These are phyloP conservation scores for Nakazawaea ambrosiae DNA, from an alignment of 805 yeast genomes.

Conservation along the genomic window DNA sequence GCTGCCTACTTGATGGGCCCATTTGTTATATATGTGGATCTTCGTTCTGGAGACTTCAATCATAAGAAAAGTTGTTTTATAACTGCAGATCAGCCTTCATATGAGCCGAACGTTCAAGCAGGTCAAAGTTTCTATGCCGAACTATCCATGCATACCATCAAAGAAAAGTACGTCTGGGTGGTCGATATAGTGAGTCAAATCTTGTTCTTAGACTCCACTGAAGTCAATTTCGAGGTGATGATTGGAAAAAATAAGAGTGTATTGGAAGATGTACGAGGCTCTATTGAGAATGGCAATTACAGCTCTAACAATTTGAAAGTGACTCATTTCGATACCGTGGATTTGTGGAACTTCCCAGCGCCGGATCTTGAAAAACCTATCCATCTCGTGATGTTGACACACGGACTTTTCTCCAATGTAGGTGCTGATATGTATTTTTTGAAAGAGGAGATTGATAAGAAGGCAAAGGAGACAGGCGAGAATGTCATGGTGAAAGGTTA, in stretches of 20 bases:
- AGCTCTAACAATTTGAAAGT: constrained; percentile 34
- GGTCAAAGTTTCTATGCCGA: constrained; percentile 58
- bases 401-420: constrained; percentile 86
- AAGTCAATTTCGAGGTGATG: constrained; percentile 57
- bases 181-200: constrained; percentile 79
- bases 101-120: constrained; percentile 65
- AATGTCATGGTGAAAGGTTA: constrained; percentile 80
- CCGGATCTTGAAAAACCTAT: constrained; percentile 45
- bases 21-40: constrained; percentile 75
- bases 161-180: constrained; percentile 59
- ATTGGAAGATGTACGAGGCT: constrained; percentile 12
- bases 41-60: constrained; percentile 59
- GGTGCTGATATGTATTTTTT: constrained; percentile 86
- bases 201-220: constrained; percentile 62
- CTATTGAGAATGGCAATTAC: constrained; percentile 17
- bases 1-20: constrained; percentile 92
- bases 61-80: constrained; percentile 46
- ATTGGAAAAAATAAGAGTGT: constrained; percentile 37
- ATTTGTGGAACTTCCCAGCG: constrained; percentile 72
- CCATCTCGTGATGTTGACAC: constrained; percentile 82
- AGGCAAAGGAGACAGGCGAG: constrained; percentile 35
- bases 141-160: constrained; percentile 56
- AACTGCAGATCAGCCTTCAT: constrained; percentile 73
- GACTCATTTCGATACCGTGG: constrained; percentile 49
- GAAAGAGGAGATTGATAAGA: constrained; percentile 67